phyloP scores from a whole-genome alignment of 768 basidiomycete species.

The Rhodotorula taiwanensis region DNA sequence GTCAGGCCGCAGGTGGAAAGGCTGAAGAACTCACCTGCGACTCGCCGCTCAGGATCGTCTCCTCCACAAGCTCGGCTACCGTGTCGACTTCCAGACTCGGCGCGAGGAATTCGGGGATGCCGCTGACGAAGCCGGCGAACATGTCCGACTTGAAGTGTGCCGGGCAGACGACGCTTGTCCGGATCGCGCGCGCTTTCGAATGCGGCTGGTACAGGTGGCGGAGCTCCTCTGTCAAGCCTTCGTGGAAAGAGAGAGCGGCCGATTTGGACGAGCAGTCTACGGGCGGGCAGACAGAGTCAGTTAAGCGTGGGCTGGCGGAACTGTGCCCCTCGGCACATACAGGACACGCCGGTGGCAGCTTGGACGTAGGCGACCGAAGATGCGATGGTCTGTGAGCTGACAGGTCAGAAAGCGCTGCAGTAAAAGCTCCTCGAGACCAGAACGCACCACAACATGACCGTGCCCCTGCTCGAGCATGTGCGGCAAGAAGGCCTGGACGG shows the following conservation, averaged over 20 bases:
- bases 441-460: constrained; percentile 72
- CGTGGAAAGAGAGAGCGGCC: constrained; percentile 70
- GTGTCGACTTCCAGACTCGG: constrained; percentile 25
- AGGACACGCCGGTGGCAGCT: constrained; percentile 19
- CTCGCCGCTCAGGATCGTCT: constrained; percentile 28
- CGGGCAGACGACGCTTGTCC: constrained; percentile 79
- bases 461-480: constrained; percentile 65
- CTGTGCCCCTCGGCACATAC: neutral
- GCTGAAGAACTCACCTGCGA: constrained; percentile 44
- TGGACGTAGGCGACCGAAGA: constrained; percentile 64
- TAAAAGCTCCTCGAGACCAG: constrained; percentile 45
- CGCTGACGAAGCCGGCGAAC: constrained; percentile 52
- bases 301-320: neutral
- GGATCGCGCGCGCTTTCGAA: constrained; percentile 70
- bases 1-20: constrained; percentile 51
- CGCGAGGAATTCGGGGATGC: constrained; percentile 5
- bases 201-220: constrained; percentile 51
- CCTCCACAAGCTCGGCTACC: constrained; percentile 13
- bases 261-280: constrained; percentile 93
- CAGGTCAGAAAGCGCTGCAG: constrained; percentile 31
- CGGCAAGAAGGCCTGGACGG: constrained; percentile 85
- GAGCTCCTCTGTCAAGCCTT: constrained; percentile 80
- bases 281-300: constrained; percentile 3
- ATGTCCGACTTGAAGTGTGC: constrained; percentile 72
- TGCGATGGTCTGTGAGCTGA: constrained; percentile 58